These are phyloP conservation scores for Vanilla planifolia DNA, from an alignment of 106 monocot species.

Conservation along the genomic window DNA sequence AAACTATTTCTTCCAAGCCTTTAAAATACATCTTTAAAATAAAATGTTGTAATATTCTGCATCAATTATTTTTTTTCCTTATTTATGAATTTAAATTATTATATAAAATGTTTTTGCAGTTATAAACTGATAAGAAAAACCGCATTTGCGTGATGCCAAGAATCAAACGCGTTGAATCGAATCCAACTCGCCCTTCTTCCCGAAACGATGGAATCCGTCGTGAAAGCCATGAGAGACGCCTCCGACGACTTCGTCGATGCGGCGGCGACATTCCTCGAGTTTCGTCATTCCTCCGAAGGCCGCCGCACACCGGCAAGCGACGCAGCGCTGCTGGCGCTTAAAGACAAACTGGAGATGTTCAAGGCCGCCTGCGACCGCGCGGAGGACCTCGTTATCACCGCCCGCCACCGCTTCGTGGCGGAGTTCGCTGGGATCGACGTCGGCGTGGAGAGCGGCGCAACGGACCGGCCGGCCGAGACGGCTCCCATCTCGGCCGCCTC, in stretches of 20 bases:
- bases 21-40: too few species aligned
- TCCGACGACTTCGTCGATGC: not conserved
- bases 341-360: not conserved
- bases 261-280: not conserved
- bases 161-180: too few species aligned
- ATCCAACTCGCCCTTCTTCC: too few species aligned
- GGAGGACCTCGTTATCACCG: constrained; percentile 2
- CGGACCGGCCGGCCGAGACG: not conserved
- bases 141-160: too few species aligned
- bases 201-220: not conserved
- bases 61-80: too few species aligned
- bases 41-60: too few species aligned
- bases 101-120: too few species aligned
- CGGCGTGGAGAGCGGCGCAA: not conserved
- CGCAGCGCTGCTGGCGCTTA: not conserved
- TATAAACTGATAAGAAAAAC: too few species aligned
- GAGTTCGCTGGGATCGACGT: not conserved
- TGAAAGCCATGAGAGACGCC: not conserved
- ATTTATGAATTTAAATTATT: too few species aligned
- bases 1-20: too few species aligned
- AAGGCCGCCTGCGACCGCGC: constrained; percentile 10
- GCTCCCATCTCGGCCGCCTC: not conserved
- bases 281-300: not conserved
- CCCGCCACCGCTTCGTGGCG: not conserved
- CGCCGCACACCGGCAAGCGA: too few species aligned